These are phyloP conservation scores for Thalassiosira exigua DNA, from an alignment of 352 stramenopile genomes.

Conservation along the genomic window DNA sequence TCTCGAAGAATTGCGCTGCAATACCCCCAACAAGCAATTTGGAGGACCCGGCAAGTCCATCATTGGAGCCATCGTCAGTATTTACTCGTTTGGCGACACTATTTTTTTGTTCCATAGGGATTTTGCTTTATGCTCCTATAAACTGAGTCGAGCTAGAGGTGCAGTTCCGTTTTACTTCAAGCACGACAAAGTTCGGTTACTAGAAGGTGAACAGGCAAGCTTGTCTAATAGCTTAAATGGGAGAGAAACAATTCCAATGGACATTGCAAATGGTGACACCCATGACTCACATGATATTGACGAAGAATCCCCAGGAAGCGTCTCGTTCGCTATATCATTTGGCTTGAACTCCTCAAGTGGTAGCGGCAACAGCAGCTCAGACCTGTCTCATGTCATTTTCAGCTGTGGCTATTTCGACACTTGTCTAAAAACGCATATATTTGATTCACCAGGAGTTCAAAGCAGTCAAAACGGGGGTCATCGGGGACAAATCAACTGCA, in stretches of 20 bases:
- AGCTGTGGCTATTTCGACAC: constrained; percentile 83
- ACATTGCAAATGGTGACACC: constrained; percentile 7
- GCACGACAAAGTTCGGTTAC: constrained; percentile 60
- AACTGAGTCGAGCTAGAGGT: constrained; percentile 62
- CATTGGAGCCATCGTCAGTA: constrained; percentile 65
- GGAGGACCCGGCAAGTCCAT: constrained; percentile 53
- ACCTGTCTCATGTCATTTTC: constrained; percentile 68
- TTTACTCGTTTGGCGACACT: constrained; percentile 64
- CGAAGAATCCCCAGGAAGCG: constrained; percentile 28
- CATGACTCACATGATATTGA: constrained; percentile 5
- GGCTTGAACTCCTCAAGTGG: constrained; percentile 62
- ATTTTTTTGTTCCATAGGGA: constrained; percentile 80
- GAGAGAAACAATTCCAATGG: too few species aligned
- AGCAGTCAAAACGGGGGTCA: constrained; percentile 70
- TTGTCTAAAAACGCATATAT: constrained; percentile 73
- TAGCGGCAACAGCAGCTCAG: constrained; percentile 47
- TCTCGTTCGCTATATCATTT: constrained; percentile 76
- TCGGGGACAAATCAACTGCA: constrained; percentile 75
- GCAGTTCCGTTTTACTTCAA: constrained; percentile 66
- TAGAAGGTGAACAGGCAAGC: constrained; percentile 52
- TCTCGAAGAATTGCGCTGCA: constrained; percentile 61
- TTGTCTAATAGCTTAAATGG: constrained; percentile 14
- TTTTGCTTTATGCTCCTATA: constrained; percentile 80
- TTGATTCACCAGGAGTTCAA: constrained; percentile 69
- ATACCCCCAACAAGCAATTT: constrained; percentile 81